A percentile compares a stretch with the other conserved stretches of the same genome.
Conservation (phyloP, 257 asterid species). For the Prunella vulgaris region DNA sequence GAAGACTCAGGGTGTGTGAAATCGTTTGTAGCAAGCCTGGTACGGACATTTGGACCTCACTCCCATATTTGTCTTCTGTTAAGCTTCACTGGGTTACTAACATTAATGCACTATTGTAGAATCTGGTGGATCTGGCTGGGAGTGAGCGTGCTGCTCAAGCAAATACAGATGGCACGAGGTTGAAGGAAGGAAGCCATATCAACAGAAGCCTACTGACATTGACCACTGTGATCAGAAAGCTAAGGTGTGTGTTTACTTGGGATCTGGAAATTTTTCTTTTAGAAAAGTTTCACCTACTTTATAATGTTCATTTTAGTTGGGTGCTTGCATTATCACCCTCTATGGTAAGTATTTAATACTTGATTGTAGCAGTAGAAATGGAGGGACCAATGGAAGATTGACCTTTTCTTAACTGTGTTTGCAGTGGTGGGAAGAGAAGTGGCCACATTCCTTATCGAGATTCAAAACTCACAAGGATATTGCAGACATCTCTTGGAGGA, state of each 20-base stretch:
- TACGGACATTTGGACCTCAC: slow-evolving; percentile 27
- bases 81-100: neutral
- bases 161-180: slow-evolving; percentile 73
- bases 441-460: slow-evolving; percentile 85
- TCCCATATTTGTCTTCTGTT: slow-evolving; percentile 10
- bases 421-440: slow-evolving; percentile 73
- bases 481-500: slow-evolving; percentile 94
- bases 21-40: slow-evolving; percentile 86
- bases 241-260: slow-evolving; percentile 45
- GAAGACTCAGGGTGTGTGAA: slow-evolving; percentile 70
- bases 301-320: neutral
- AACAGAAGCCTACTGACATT: slow-evolving; percentile 83
- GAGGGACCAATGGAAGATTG: neutral
- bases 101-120: slow-evolving; percentile 38
- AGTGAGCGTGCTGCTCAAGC: slow-evolving; percentile 90
- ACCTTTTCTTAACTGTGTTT: slow-evolving; percentile 14
- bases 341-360: neutral
- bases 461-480: slow-evolving; percentile 88
- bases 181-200: slow-evolving; percentile 98
- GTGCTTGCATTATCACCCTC: neutral
- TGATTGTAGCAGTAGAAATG: neutral
- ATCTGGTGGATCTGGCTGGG: slow-evolving; percentile 98
- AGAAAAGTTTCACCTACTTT: neutral
- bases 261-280: neutral
- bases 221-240: slow-evolving; percentile 91